phyloP scores from a whole-genome alignment of 75 land plant species.

The Adiantum capillusveneris region DNA sequence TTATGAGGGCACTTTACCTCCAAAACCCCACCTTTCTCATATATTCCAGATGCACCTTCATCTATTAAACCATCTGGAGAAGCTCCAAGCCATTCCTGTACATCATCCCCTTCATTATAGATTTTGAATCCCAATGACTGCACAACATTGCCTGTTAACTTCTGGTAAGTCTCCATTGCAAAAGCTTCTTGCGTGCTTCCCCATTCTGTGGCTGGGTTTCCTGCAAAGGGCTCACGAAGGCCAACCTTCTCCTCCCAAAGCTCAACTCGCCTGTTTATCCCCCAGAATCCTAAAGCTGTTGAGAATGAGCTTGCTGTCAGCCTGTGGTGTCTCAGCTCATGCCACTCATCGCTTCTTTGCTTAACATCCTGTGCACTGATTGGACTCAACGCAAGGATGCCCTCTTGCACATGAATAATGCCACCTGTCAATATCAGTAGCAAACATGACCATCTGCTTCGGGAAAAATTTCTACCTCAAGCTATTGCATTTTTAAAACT shows the following conservation, averaged over 20 bases:
- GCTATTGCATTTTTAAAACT: too few relatives aligned
- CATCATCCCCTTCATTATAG: conserved; percentile 25
- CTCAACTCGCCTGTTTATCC: conserved; percentile 42
- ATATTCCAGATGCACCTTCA: conserved; percentile 2
- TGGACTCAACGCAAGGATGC: neutral
- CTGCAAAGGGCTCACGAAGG: conserved; percentile 38
- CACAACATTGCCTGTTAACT: conserved; percentile 52
- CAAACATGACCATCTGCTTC: too few relatives aligned
- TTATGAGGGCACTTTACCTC: conserved; percentile 77
- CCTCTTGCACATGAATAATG: neutral
- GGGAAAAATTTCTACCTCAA: too few relatives aligned
- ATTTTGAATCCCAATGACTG: conserved; percentile 37
- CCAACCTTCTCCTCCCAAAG: conserved; percentile 71
- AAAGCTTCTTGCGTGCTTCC: conserved; percentile 42
- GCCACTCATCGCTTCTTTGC: conserved; percentile 86
- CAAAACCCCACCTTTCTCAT: conserved; percentile 36
- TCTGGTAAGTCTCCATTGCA: conserved; percentile 48
- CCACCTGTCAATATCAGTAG: too few relatives aligned
- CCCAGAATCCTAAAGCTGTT: conserved; percentile 89
- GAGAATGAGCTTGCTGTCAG: conserved; percentile 93
- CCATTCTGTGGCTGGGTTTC: conserved; percentile 53
- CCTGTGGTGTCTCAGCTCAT: conserved; percentile 66
- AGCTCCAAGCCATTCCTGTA: conserved; percentile 60
- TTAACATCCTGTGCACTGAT: conserved; percentile 19
- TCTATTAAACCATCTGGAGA: conserved; percentile 60